Percentiles rank a stretch among this genome's conserved stretches.
phyloP scores from a whole-genome alignment of 2,329 filamentous ascomycete species.

The Sporothrix pseudoabietina region DNA sequence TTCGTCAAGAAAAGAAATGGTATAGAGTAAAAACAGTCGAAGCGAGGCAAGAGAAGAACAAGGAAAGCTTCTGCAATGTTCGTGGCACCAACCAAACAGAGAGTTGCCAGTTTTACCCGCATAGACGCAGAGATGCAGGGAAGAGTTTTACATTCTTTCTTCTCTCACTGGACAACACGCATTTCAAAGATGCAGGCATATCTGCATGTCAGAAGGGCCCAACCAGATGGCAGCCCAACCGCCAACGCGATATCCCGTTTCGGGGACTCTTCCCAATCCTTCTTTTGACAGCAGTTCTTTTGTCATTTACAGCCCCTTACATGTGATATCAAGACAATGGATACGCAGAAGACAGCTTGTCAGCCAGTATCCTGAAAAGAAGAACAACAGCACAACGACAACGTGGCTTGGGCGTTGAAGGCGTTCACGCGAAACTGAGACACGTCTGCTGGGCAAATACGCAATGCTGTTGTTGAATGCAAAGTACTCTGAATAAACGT shows the following conservation, averaged over 20 bases:
- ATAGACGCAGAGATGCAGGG: neutral
- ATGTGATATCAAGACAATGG: slow-evolving; percentile 4
- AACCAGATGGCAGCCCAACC: slow-evolving; percentile 9
- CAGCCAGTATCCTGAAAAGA: neutral
- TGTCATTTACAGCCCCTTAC: neutral
- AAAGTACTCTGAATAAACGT: neutral
- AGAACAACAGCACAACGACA: neutral
- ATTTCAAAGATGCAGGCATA: neutral
- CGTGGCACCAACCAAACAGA: slow-evolving; percentile 25
- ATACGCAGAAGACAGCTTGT: neutral
- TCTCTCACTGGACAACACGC: neutral
- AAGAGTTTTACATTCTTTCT: neutral
- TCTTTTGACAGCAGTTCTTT: neutral
- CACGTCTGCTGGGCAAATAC: neutral
- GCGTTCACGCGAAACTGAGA: neutral
- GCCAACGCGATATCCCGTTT: slow-evolving; percentile 8
- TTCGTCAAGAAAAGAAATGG: neutral
- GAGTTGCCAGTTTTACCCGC: slow-evolving; percentile 1
- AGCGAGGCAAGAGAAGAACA: neutral
- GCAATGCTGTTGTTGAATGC: neutral
- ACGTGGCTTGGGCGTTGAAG: neutral
- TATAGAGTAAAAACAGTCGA: neutral
- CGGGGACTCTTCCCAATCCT: neutral
- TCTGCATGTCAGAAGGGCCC: neutral
- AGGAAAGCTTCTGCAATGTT: neutral